These are phyloP conservation scores for Tilletia setariae DNA, from an alignment of 1,284 basidiomycete species.

Conservation along the genomic window DNA sequence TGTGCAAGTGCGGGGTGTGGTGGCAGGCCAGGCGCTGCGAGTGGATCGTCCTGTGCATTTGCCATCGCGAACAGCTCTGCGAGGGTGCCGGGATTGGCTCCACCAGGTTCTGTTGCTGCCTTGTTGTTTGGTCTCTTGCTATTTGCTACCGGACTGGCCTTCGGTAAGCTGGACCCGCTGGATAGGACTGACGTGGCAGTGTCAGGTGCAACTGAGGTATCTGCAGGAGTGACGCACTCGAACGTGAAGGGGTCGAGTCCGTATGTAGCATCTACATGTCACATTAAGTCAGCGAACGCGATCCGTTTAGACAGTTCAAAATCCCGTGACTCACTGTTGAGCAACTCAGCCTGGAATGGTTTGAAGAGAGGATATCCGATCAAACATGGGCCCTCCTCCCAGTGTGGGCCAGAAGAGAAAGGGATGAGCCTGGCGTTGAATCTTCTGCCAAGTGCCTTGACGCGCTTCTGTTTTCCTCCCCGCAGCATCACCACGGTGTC, in stretches of 20 bases:
- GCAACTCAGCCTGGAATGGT: constrained; percentile 44
- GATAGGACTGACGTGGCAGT: not conserved
- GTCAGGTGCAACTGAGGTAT: constrained; percentile 20
- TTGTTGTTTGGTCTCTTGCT: too few species aligned
- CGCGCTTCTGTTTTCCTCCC: constrained; percentile 41
- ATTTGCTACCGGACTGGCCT: too few species aligned
- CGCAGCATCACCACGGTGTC: constrained; percentile 12
- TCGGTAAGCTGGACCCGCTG: too few species aligned
- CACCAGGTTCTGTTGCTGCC: too few species aligned
- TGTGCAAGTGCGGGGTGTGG: not conserved
- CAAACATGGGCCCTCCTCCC: constrained; percentile 36
- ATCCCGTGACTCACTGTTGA: constrained; percentile 31
- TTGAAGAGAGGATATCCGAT: constrained; percentile 40
- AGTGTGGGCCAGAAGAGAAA: constrained; percentile 48
- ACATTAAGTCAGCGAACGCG: not conserved
- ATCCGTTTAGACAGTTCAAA: not conserved
- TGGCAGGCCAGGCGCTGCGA: not conserved
- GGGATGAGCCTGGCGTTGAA: constrained; percentile 50
- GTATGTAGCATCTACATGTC: constrained; percentile 27
- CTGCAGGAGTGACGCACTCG: constrained; percentile 5
- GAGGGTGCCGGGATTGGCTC: not conserved
- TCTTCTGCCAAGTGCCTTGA: constrained; percentile 44
- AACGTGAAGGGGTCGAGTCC: constrained; percentile 50
- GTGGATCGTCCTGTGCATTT: constrained; percentile 6
- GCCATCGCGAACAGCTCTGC: constrained; percentile 12